Evolutionary conservation across 73 alveolate genomes (phyloP), one percentile per base, ranked within the genome.

Genomic region (Symbiodinium natans): DNA sequence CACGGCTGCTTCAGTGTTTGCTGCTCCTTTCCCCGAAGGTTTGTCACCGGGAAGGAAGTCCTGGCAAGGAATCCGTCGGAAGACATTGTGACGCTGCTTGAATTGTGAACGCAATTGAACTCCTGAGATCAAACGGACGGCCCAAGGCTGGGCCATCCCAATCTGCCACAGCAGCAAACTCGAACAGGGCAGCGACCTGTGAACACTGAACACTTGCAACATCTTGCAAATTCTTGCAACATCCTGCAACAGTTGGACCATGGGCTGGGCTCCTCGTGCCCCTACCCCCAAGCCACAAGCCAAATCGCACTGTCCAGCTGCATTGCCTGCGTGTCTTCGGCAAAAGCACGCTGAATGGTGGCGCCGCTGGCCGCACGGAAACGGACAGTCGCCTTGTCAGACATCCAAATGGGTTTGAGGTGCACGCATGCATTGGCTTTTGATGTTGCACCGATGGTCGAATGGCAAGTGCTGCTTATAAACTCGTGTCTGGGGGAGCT

Each of bases 161-260:
- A 41, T 87, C 94, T 34, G 94, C 75, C 86, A 87, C 94, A 33
- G 94, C 94, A 25, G 85, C 94, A 87, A 59, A 87, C 94, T 87
- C 94, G 46, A 87, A 87, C 85, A 87, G 23, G 43, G 94, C 43
- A 10, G 86, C 34, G 21, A 87, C 94, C 94, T 87, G 31, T 27
- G 0, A 34, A 15, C 40, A 23, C 2, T 25, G 31, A 31, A 39
- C 19, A 27, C 29, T 33, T 74, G 85, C 29, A n/a, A 19, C 5
- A 19, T 63, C 36, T 4, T 63, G 33, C 29, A 19, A 63, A 10
- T 63, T 36, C 19, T 10, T 36, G n/a, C 82, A 6, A 17, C 6
- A 25, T 19, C 82, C 82, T 25, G n/a, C 82, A 63, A 19, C 82
- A 10, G 19, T 63, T n/a, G 82, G n/a, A n/a, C n/a, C n/a, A n/a